phyloP scores from a whole-genome alignment of 805 yeast genomes.

The Yarrowia porcina region DNA sequence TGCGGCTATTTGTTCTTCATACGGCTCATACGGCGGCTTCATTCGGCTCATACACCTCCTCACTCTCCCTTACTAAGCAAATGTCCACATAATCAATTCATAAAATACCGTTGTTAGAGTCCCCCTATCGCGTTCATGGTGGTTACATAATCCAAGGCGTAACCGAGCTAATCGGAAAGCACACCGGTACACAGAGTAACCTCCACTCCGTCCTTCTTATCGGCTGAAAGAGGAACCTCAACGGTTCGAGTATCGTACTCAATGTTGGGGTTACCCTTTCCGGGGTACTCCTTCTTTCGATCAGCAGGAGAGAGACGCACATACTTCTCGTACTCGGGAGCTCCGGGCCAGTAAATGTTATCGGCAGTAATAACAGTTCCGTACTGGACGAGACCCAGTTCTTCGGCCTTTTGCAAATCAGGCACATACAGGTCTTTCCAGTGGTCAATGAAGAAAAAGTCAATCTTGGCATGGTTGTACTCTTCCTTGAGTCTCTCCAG shows the following conservation, averaged over 20 bases:
- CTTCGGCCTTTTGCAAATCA: constrained; percentile 26
- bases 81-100: neutral
- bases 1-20: no score
- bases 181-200: constrained; percentile 21
- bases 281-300: constrained; percentile 8
- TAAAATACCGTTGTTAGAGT: neutral
- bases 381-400: constrained; percentile 24
- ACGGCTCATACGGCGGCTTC: no score
- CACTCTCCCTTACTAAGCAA: no score
- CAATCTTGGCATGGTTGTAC: constrained; percentile 24
- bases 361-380: constrained; percentile 27
- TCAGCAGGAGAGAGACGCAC: constrained; percentile 14
- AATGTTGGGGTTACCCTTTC: constrained; percentile 23
- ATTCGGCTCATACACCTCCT: no score
- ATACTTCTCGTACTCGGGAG: constrained; percentile 23
- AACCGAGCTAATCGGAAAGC: constrained; percentile 16
- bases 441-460: constrained; percentile 27
- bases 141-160: constrained; percentile 10
- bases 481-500: constrained; percentile 23
- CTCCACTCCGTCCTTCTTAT: constrained; percentile 18
- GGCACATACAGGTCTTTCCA: constrained; percentile 27
- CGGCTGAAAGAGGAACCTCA: constrained; percentile 7
- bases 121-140: neutral
- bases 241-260: constrained; percentile 19
- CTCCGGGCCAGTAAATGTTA: constrained; percentile 16